Evolutionary conservation across 2,329 filamentous ascomycete species (phyloP).

Genomic region (Aschersonia sp.): DNA sequence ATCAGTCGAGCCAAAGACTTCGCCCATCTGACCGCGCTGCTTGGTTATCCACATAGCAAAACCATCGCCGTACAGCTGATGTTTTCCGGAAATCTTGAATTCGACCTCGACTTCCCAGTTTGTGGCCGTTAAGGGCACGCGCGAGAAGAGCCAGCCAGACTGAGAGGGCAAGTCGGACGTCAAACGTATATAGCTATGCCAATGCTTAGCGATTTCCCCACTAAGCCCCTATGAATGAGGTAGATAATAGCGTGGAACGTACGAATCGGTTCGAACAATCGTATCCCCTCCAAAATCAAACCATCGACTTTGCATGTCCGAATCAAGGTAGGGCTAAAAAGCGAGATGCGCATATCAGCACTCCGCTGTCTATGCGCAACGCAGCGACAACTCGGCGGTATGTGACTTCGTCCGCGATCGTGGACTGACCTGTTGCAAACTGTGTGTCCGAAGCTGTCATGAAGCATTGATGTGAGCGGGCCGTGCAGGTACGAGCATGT

Average conservation of each 20-base stretch:
- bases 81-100: conserved; percentile 82
- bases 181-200: conserved; percentile 70
- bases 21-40: conserved; percentile 64
- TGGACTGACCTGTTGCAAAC: conserved; percentile 55
- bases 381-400: not conserved
- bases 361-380: not conserved
- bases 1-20: conserved; percentile 79
- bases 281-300: conserved; percentile 97
- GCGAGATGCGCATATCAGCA: conserved; percentile 4
- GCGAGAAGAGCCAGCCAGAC: conserved; percentile 84
- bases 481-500: no score
- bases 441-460: conserved; percentile 70
- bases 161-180: conserved; percentile 84
- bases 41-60: conserved; percentile 98
- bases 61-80: conserved; percentile 86
- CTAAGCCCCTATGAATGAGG: not conserved
- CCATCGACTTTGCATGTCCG: conserved; percentile 96
- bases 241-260: conserved; percentile 17
- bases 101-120: conserved; percentile 98
- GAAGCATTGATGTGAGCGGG: not conserved
- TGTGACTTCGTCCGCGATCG: not conserved
- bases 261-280: conserved; percentile 61
- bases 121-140: conserved; percentile 86
- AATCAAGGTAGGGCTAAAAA: conserved; percentile 81
- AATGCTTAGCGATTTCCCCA: not conserved